Evolutionary conservation across 1,284 basidiomycete genomes (phyloP), one percentile per base, ranked within the genome.

Genomic region (Farysia itapuensis): DNA sequence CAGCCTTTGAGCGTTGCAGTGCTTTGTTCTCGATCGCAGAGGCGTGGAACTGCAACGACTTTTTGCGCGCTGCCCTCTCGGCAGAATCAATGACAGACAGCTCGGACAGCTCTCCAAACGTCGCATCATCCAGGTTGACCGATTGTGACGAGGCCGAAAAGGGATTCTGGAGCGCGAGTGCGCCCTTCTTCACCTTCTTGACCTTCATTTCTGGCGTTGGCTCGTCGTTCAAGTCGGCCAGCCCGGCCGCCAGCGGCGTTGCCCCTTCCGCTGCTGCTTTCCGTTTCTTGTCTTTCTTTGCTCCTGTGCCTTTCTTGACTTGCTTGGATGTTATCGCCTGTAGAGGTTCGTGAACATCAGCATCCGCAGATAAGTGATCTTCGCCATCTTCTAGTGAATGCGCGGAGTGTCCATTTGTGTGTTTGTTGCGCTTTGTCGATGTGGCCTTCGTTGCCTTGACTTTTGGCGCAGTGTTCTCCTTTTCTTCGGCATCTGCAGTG

Each of bases 41-140:
- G 13, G 74, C 72, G 49, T 75, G 68, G 73, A 76, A 76, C 24
- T 70, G 69, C 28, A 74, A 38, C 7, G 63, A 54, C 20, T 56
- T 50, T 43, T 61, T 59, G 21, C 63, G 59, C 5, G 63, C 63
- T 16, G 56, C 61, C 32, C 72, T 70, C 38, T 76, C 74, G 11
- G 65, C 60, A 11, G 48, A 49, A 6, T 76, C 74, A 16, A 50
- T 37, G 22, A 60, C 46, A 18, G 54, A 54, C 15, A 76, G 60
- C 9, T 53, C 51, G 7, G 58, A 58, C 11, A 68, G 65, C 50
- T 76, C 74, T 39, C 72, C 72, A 13, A 64, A 67, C 14, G 64
- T 64, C 15, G 50, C 61, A 34, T 50, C 65, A 14, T 60, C 47
- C 15, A 49, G 44, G 20, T 46, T 38, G 22, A 29, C 29, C 19